A percentile compares a stretch with the other conserved stretches of the same genome.
Evolutionary conservation across 2,329 filamentous ascomycete species (phyloP).

Genomic region (Paraphaeosphaeria minitans): DNA sequence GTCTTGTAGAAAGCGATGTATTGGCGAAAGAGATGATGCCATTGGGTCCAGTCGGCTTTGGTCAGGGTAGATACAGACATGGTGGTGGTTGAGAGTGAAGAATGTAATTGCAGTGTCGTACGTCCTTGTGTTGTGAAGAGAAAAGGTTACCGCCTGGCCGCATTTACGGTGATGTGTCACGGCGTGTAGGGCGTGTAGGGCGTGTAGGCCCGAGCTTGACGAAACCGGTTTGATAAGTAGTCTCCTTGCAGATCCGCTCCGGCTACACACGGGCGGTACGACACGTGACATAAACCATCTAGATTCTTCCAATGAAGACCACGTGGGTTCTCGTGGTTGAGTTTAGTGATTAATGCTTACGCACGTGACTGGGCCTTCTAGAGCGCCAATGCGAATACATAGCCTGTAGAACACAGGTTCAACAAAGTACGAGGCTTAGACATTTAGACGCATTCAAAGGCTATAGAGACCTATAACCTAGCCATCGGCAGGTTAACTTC

Average conservation of each 20-base stretch:
- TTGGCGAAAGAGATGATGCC: conserved; percentile 15
- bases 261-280: neutral
- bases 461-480: conserved; percentile 1
- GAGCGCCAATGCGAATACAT: no score
- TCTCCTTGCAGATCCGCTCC: neutral
- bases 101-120: neutral
- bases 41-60: conserved; percentile 7
- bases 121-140: neutral
- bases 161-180: neutral
- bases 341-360: no score
- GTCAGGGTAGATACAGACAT: neutral
- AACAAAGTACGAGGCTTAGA: no score
- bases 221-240: neutral
- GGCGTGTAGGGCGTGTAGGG: neutral
- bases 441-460: no score
- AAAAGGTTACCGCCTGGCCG: neutral
- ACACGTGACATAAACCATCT: no score
- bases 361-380: no score
- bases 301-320: no score
- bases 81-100: neutral
- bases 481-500: neutral
- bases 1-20: conserved; percentile 21
- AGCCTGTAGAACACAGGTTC: no score
- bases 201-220: neutral
- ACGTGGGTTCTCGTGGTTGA: no score